Base-by-base conservation (phyloP, 306 rosid species). In the Trifolium fragiferum region DNA sequence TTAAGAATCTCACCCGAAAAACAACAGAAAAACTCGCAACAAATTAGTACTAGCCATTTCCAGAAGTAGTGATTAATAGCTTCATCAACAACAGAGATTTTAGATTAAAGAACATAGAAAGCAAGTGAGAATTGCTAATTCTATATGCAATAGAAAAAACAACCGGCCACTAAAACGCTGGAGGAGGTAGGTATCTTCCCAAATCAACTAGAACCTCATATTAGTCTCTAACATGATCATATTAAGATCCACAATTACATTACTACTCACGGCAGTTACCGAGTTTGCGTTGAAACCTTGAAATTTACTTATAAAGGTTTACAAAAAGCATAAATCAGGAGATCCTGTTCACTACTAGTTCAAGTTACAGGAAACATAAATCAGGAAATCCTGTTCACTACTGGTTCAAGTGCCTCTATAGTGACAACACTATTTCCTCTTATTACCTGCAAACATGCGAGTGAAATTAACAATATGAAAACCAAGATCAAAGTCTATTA, bases 391-490 rank as follows among this genome's bases (percentile, higher is more conserved):
- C 88, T 85, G 79, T 83, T 87, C 59, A 93, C 98, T 0, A 93
- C 98, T 0, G 98, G 98, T 75, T 93, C 98, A 44, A 93, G 97
- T 7, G 98, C 98, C 83, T 93, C 97, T 68, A 93, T 96, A 4
- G 98, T 93, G 71, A 93, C 98, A 63, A 93, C 96, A 58, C 98
- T 91, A 44, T 93, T 93, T 78, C 98, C 98, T 72, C 98, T 80
- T 53, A 93, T 86, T 54, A 93, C 98, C 97, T 93, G 96, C 82
- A 83, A 68, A 35, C 73, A 68, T 57, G 60, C 0, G 59, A 54
- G 38, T n/a, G 20, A 64, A 33, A 66, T n/a, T 51, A 74, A 37
- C 60, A 65, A 66, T 13, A 62, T 25, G 5, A 69, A 49, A 57
- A 73, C 32, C 46, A 35, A 2, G 14, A 12, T 23, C 49, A 58